Percentiles rank a stretch among this genome's conserved stretches.
Evolutionary conservation across 1,284 basidiomycete genomes (phyloP).

Genomic region (Singerocomus rubriflavus): DNA sequence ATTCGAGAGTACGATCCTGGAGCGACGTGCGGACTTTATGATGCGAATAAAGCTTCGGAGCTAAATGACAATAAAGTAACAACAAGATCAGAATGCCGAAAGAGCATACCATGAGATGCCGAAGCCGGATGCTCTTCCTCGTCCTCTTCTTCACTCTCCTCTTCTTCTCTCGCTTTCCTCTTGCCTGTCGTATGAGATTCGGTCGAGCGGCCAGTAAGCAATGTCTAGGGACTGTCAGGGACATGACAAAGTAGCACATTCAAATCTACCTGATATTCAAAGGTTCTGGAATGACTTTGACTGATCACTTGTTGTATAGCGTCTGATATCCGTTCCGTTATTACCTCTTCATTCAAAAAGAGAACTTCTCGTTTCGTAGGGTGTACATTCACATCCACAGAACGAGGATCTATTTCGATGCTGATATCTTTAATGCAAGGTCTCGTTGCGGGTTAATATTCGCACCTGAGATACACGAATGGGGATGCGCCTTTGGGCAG

Average conservation of each 20-base stretch:
- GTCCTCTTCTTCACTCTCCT: conserved; percentile 34
- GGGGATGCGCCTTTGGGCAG: conserved; percentile 92
- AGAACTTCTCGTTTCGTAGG: conserved; percentile 98
- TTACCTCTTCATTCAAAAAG: conserved; percentile 90
- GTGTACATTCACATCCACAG: conserved; percentile 97
- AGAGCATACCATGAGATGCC: conserved; percentile 17
- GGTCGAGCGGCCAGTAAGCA: conserved; percentile 53
- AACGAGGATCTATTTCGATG: conserved; percentile 79
- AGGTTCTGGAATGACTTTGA: conserved; percentile 69
- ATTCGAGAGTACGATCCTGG: conserved; percentile 87
- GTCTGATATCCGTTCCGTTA: conserved; percentile 80
- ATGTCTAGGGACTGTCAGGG: conserved; percentile 43
- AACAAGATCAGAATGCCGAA: not conserved
- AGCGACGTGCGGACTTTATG: conserved; percentile 92
- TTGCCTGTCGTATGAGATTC: conserved; percentile 42
- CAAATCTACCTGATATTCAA: conserved; percentile 72
- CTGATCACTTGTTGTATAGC: conserved; percentile 67
- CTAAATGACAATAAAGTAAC: conserved; percentile 22
- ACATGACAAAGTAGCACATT: not conserved
- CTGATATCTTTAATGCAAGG: conserved; percentile 38
- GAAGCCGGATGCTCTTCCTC: conserved; percentile 13
- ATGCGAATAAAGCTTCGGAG: conserved; percentile 65
- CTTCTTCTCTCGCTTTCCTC: conserved; percentile 35
- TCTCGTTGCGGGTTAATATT: not conserved
- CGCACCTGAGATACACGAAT: conserved; percentile 88